Evolutionary conservation across 495 filamentous ascomycete genomes (phyloP), one percentile per base, ranked within the genome.

Genomic region (Lasiosphaeria miniovina): DNA sequence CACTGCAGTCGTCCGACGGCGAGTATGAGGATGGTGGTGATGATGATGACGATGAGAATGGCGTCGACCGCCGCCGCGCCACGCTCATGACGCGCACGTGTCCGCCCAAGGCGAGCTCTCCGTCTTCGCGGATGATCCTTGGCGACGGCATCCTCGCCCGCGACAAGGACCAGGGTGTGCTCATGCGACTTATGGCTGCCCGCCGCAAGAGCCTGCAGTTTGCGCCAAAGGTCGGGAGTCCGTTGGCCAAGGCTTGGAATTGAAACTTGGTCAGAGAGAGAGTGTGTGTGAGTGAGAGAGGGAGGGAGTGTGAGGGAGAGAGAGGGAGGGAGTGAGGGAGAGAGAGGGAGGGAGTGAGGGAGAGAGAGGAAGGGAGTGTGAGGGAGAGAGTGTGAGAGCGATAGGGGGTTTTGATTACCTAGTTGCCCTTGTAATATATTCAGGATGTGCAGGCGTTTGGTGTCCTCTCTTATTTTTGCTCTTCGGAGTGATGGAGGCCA

Each of bases 201-300:
- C 76, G 90, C 52, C 79, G 91, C 46, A 92, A 92, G 82, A 96
- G 88, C 67, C 69, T 91, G 74, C 89, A 91, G 63, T 93, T 86
- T 74, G 88, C 89, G 48, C 91, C 90, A 5, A 85, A 86, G 68
- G 74, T 93, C 51, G 86, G 83, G 10, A 96, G 91, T 71, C 91
- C 89, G 3, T 75, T 96, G 59, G 79, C 83, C 14, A 81, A 74
- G 66, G 70, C 74, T 14, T 80, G 77, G 77, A 71, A 63, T 32
- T 73, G 55, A 53, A 14, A 3, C 17, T 53, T 53, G 33, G 51
- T 12, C 14, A 40, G n/a, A n/a, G n/a, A n/a, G n/a, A n/a, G n/a
- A n/a, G n/a, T n/a, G n/a, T n/a, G n/a, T n/a, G n/a, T n/a, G n/a
- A n/a, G n/a, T n/a, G n/a, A n/a, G 24, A 24, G 24, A 24, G 24